These are phyloP conservation scores for Malus asiatica DNA, from an alignment of 306 rosid genomes.

Conservation along the genomic window DNA sequence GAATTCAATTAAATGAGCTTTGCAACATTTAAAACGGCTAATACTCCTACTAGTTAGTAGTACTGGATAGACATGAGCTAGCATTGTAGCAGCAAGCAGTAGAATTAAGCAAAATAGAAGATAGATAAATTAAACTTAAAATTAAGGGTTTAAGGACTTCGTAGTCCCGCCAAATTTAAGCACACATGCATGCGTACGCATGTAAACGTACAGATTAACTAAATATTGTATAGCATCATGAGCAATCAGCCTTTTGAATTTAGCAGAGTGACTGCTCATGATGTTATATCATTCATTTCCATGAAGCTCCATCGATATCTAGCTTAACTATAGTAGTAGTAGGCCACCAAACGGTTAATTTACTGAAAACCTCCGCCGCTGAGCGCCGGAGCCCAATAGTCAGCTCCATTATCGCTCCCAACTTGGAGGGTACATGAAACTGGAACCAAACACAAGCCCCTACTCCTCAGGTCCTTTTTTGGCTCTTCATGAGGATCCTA, in stretches of 20 bases:
- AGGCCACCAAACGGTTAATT: conserved; percentile 13
- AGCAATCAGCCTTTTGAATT: conserved; percentile 91
- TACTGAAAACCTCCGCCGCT: conserved; percentile 67
- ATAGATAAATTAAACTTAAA: conserved; percentile 6
- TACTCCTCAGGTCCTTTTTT: conserved; percentile 80
- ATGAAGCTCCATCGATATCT: conserved; percentile 16
- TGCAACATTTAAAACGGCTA: conserved; percentile 1
- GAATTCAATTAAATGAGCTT: conserved; percentile 5
- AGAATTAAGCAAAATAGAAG: neutral
- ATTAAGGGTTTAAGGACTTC: conserved; percentile 8
- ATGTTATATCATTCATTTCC: conserved; percentile 71
- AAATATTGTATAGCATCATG: conserved; percentile 87
- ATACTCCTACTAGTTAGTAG: neutral
- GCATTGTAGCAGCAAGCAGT: conserved; percentile 5
- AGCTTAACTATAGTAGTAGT: neutral
- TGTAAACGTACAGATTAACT: neutral
- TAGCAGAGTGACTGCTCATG: conserved; percentile 99
- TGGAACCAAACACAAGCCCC: conserved; percentile 95
- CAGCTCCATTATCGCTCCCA: conserved; percentile 96
- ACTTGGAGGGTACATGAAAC: conserved; percentile 92
- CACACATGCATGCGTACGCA: conserved; percentile 4
- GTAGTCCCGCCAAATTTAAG: conserved; percentile 4
- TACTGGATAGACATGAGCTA: conserved; percentile 16
- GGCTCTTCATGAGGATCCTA: conserved; percentile 52
- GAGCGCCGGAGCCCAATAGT: conserved; percentile 93